These are phyloP conservation scores for Emergomyces pasteurianus DNA, from an alignment of 2,329 filamentous ascomycete species.

Conservation along the genomic window DNA sequence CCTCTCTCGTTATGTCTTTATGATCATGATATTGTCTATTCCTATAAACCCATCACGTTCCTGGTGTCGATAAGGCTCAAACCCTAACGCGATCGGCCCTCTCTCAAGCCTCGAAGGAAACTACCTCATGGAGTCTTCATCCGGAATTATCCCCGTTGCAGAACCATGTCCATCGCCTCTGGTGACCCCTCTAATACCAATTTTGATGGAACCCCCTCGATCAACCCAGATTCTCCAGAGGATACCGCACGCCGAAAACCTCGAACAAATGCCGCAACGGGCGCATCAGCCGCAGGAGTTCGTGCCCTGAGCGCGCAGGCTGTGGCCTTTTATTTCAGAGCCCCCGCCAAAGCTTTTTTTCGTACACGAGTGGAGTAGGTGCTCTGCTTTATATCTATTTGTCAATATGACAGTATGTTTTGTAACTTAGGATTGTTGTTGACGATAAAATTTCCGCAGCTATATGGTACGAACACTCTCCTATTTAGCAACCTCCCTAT, in stretches of 20 bases:
- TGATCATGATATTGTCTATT: not conserved
- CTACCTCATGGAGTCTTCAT: not conserved
- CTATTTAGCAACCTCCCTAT: not conserved
- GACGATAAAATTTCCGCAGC: conserved; percentile 19
- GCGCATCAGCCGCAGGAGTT: conserved; percentile 73
- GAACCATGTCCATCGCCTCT: conserved; percentile 1
- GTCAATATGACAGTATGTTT: not conserved
- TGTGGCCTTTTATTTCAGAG: conserved; percentile 82
- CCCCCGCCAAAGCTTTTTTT: conserved; percentile 87
- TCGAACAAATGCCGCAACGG: conserved; percentile 51
- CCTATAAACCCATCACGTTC: not conserved
- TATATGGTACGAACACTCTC: conserved; percentile 36
- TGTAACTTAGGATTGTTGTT: not conserved
- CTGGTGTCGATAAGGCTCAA: not conserved
- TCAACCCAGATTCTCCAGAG: conserved; percentile 12
- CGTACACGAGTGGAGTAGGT: conserved; percentile 76
- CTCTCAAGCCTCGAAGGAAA: not conserved
- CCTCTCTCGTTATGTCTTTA: not conserved
- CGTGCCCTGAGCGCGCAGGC: conserved; percentile 73
- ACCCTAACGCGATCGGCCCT: not conserved
- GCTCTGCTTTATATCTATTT: conserved; percentile 6
- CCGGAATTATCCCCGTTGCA: not conserved
- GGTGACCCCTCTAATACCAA: conserved; percentile 7
- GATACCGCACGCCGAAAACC: conserved; percentile 29
- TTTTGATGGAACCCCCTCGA: conserved; percentile 6